Conservation (phyloP, 2,329 filamentous ascomycete species). For the Aureobasidium sp. region DNA sequence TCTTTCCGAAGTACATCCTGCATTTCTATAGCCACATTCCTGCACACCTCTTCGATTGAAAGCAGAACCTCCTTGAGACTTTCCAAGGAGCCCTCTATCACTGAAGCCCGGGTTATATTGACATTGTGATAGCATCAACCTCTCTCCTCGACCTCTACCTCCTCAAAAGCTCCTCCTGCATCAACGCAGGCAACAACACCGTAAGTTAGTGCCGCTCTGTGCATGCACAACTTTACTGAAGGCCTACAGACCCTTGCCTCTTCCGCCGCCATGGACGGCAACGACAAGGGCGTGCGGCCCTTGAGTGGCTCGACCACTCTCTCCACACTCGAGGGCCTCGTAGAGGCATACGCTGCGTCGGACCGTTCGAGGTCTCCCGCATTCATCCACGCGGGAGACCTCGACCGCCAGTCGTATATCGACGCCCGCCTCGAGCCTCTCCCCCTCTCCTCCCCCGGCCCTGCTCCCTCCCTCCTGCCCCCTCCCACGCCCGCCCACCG, state of each 20-base stretch:
- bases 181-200: conserved; percentile 2
- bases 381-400: conserved; percentile 2
- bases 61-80: background rate
- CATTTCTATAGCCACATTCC: background rate
- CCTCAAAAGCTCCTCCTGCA: background rate
- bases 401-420: background rate
- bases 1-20: background rate
- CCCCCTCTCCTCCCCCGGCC: background rate
- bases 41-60: background rate
- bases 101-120: background rate
- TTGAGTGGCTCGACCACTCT: background rate
- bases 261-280: background rate
- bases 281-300: background rate
- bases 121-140: background rate
- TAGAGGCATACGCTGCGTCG: conserved; percentile 4
- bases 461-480: background rate
- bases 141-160: conserved; percentile 9
- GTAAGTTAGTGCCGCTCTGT: background rate
- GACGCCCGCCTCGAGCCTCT: background rate
- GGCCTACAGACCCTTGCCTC: background rate
- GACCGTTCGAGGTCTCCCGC: background rate
- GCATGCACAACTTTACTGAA: background rate
- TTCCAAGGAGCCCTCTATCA: background rate
- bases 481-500: background rate
- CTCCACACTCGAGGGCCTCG: background rate